Base-by-base conservation (phyloP, 805 yeast species). In the Barnettozyma siamensis region DNA sequence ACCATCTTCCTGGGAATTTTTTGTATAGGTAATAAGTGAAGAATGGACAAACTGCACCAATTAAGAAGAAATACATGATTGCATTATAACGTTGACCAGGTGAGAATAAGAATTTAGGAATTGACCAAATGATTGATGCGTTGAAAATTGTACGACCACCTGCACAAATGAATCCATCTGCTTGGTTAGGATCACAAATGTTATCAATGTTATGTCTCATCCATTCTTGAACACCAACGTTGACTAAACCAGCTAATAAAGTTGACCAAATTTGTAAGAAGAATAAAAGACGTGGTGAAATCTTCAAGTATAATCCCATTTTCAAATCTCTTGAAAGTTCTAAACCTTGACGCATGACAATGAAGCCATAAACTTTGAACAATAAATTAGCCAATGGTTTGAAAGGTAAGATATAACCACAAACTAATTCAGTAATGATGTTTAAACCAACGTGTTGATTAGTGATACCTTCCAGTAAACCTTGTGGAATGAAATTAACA, bases 391-490 rank as follows among this genome's bases (percentile, higher is more conserved):
- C 81, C 46, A 76, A 63, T 7, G 83, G 72, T 38, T 57, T 58
- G 15, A 66, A 70, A 9, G 83, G 83, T 19, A 76, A 63, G 36
- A 78, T 70, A 51, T 76, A 78, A 10, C 83, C 83, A 37, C 77
- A 75, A 32, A 78, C 67, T 42, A 77, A 55, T 49, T 77, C 83
- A 4, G 77, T 76, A 41, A 78, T 66, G 5, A 78, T 80, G 49
- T 76, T 79, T 41, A 76, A 63, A 17, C 73, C 75, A 43, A 75
- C 62, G 10, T 60, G 50, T 41, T 63, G 64, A 34, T 78, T 77
- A 0, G 83, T 75, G 28, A 74, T 74, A 15, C 81, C 76, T 27
- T 75, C 77, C 37, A 78, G 64, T 8, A 80, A 61, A 13, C 80
- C 76, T 35, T 76, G 69, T 7, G 83, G 83, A 31, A 78, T 62